Base-by-base conservation (phyloP, 306 rosid species). In the Elaeagnus macrophylla region DNA sequence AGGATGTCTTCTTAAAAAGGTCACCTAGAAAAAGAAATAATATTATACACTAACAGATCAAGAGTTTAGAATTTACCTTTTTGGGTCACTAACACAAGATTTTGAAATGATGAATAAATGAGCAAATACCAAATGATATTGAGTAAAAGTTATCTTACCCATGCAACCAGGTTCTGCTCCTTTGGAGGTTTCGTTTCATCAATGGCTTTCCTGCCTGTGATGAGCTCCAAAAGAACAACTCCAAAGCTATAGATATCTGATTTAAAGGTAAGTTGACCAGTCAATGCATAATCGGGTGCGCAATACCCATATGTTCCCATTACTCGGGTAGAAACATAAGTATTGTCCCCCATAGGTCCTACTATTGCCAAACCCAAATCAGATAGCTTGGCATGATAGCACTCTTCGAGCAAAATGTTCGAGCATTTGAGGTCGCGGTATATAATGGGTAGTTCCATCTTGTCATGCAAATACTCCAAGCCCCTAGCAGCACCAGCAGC, bases 291-390 rank as follows among this genome's bases (percentile, higher is more conserved):
- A 68, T 79, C 88, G 3, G 97, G 95, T 7, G 94, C 94, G 38
- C 91, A 83, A 40, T 91, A 91, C 57, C 97, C 97, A 59, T 68
- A 71, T 3, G 97, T 81, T 44, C 97, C 97, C 91, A 84, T 82
- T 55, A 86, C 83, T 70, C 85, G 79, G 5, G 89, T 76, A 35
- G 85, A 83, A 64, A 82, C 86, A 57, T 76, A 88, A 13, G 90
- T 90, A 61, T 89, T 68, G 57, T 81, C 94, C 51, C 91, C 83
- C 42, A 65, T 77, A 4, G 95, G 93, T 5, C 89, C 89, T 8
- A 80, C 91, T 84, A 71, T 91, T 19, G 97, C 95, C 73, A 80
- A 68, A 53, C 97, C 95, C 59, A 91, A 91, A 70, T 90, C 97
- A 10, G 97, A 90, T 41, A 90, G 77, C 80, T 90, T 90, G 1